Percentiles rank a stretch among this genome's conserved stretches.
These are phyloP conservation scores for Lumnitzera littorea DNA, from an alignment of 345 rosid genomes.

Conservation along the genomic window DNA sequence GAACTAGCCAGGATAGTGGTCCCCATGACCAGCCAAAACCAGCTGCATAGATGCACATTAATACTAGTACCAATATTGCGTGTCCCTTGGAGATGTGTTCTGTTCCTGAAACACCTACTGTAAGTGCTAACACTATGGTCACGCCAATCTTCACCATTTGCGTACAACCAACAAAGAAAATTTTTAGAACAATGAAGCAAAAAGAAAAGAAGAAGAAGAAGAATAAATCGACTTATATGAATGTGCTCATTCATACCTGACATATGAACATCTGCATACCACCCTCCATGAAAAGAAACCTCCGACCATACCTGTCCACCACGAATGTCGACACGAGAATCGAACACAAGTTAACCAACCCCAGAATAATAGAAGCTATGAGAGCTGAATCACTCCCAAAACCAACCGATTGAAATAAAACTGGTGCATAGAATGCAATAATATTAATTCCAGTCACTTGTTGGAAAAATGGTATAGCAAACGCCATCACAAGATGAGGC, in stretches of 20 bases:
- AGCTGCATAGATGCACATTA: slow-evolving; percentile 10
- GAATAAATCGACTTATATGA: not conserved
- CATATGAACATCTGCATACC: slow-evolving; percentile 11
- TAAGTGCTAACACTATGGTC: no score
- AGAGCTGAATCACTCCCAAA: slow-evolving; percentile 33
- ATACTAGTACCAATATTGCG: slow-evolving; percentile 13
- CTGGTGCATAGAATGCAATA: slow-evolving; percentile 46
- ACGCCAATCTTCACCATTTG: no score
- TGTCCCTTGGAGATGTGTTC: slow-evolving; percentile 12
- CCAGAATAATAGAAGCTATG: slow-evolving; percentile 33
- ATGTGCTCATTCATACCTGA: slow-evolving; percentile 1
- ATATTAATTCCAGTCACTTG: slow-evolving; percentile 43
- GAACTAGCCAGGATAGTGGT: slow-evolving; percentile 22
- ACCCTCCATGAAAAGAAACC: slow-evolving; percentile 12
- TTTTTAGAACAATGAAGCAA: no score
- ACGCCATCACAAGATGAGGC: slow-evolving; percentile 20
- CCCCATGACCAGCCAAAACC: slow-evolving; percentile 35
- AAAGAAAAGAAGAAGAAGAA: not conserved
- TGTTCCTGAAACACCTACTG: no score
- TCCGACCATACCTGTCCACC: slow-evolving; percentile 15
- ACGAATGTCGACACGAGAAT: slow-evolving; percentile 3
- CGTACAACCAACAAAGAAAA: no score
- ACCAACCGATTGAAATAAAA: slow-evolving; percentile 39
- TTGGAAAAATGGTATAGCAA: slow-evolving; percentile 35
- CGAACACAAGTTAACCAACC: slow-evolving; percentile 1